Evolutionary conservation across 805 yeast species (phyloP), one percentile per base, ranked within the genome.

Genomic region (Pichia insulana): DNA sequence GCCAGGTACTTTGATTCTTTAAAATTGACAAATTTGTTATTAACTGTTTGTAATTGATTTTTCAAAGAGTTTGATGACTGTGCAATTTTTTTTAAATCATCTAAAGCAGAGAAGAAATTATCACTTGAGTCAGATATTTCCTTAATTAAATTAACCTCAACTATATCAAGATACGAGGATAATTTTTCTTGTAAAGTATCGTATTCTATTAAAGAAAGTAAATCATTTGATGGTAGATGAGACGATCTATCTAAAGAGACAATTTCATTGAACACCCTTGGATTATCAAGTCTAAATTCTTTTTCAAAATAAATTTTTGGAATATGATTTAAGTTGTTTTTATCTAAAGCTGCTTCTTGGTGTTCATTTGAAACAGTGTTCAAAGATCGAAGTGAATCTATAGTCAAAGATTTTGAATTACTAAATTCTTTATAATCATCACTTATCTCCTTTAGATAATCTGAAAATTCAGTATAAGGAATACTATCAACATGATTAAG

Each of bases 61-160:
- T 81, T 65, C 19, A 88, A 72, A 11, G 59, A 57, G 11, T 67
- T 62, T 3, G 89, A 75, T 47, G 73, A 74, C 2, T 60, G 55
- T 37, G 79, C 74, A 30, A 89, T 78, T 7, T 67, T 68, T 52
- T 79, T 78, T 43, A 92, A 72, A 48, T 87, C 95, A 41, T 80
- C 85, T 42, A 94, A 65, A 0, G 96, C 89, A 40, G 77, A 77
- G 62, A 88, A 88, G 56, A 92, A 90, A 7, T 89, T 79, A 41
- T 78, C 77, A 0, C 96, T 85, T 0, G 96, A 83, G 49, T 76
- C 74, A 3, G 95, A 82, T 27, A 92, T 87, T 59, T 88, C 96
- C 32, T 75, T 70, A 16, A 89, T 83, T 34, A 90, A 64, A 47
- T 83, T 80, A 30, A 84, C 69, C 61, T 90, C 98, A 1, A 90